phyloP scores from a whole-genome alignment of 176 grass and related monocot genomes.

The Aegilops umbellulata region DNA sequence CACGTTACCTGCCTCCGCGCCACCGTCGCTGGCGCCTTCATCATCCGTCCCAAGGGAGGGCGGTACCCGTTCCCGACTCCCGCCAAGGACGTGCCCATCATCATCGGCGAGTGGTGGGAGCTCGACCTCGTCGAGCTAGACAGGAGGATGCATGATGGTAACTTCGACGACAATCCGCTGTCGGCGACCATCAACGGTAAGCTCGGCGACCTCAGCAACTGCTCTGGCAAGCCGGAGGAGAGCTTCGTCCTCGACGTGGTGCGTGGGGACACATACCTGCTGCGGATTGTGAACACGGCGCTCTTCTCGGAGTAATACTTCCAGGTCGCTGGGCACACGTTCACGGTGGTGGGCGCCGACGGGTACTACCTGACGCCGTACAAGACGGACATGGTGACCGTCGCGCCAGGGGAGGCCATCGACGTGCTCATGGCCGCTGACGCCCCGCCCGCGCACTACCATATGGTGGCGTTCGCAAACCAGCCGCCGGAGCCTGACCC shows the following conservation, averaged over 20 bases:
- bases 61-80: slow-evolving; percentile 24
- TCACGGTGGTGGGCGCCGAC: slow-evolving; percentile 52
- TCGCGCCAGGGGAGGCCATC: slow-evolving; percentile 44
- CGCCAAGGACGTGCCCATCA: slow-evolving; percentile 2
- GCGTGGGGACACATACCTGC: slow-evolving; percentile 39
- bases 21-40: slow-evolving; percentile 21
- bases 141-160: background rate
- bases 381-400: slow-evolving; percentile 26
- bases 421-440: slow-evolving; percentile 50
- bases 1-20: slow-evolving; percentile 30
- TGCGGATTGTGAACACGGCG: slow-evolving; percentile 46
- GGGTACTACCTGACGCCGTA: slow-evolving; percentile 54
- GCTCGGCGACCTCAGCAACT: slow-evolving; percentile 42
- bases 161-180: slow-evolving; percentile 35
- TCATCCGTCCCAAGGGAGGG: slow-evolving; percentile 17
- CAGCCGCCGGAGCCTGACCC: slow-evolving; percentile 21
- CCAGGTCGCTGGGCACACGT: slow-evolving; percentile 24
- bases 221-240: slow-evolving; percentile 30
- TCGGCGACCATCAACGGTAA: slow-evolving; percentile 52
- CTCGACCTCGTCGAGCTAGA: background rate
- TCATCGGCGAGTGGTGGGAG: slow-evolving; percentile 45
- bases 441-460: slow-evolving; percentile 1
- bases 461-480: slow-evolving; percentile 31
- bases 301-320: slow-evolving; percentile 12
- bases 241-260: slow-evolving; percentile 43